Evolutionary conservation across 202 grass and related monocot genomes (phyloP).

Genomic region (Miscanthus sacchariflorus): DNA sequence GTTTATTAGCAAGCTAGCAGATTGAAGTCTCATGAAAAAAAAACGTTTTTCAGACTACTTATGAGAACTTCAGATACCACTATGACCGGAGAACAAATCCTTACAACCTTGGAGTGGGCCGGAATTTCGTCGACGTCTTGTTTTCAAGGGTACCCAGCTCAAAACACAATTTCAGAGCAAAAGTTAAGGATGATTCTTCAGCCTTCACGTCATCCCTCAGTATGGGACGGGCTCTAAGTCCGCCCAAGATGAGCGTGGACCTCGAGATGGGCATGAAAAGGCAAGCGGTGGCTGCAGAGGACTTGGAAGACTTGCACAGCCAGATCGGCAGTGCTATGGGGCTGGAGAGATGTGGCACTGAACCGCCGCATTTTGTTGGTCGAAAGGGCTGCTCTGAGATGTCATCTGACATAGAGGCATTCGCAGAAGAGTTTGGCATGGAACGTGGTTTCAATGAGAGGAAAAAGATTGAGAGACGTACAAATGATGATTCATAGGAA

Average conservation of each 20-base stretch:
- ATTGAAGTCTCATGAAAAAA: slow-evolving; percentile 14
- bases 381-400: slow-evolving; percentile 72
- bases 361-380: slow-evolving; percentile 51
- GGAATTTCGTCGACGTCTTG: slow-evolving; percentile 59
- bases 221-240: slow-evolving; percentile 46
- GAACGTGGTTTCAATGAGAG: slow-evolving; percentile 50
- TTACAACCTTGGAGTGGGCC: slow-evolving; percentile 57
- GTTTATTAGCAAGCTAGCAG: slow-evolving; percentile 11
- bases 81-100: slow-evolving; percentile 72
- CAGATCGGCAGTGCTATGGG: slow-evolving; percentile 61
- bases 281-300: slow-evolving; percentile 56
- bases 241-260: slow-evolving; percentile 61
- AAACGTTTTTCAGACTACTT: slow-evolving; percentile 65
- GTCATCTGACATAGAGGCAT: slow-evolving; percentile 56
- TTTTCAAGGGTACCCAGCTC: slow-evolving; percentile 68
- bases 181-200: slow-evolving; percentile 63
- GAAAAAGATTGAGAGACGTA: slow-evolving; percentile 47
- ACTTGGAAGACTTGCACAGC: slow-evolving; percentile 72
- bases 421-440: slow-evolving; percentile 61
- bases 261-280: slow-evolving; percentile 67
- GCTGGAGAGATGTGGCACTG: slow-evolving; percentile 55
- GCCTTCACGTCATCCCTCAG: slow-evolving; percentile 50
- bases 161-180: slow-evolving; percentile 72
- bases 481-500: slow-evolving; percentile 41
- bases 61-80: slow-evolving; percentile 74